Evolutionary conservation across 495 filamentous ascomycete genomes (phyloP), one percentile per base, ranked within the genome.

Genomic region (Aspergillus funiculosus): DNA sequence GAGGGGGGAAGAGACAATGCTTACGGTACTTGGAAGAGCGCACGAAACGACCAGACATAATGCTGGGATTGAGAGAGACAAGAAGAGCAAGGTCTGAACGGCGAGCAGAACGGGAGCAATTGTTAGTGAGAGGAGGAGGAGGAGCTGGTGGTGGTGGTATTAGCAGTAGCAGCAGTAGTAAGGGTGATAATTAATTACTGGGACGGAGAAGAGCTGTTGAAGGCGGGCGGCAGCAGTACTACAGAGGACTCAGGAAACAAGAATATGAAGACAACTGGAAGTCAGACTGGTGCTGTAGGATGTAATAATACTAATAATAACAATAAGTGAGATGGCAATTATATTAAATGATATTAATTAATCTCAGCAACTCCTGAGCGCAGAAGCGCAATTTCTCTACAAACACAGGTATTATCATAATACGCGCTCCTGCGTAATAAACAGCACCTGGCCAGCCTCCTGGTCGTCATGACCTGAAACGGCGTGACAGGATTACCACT

Each of bases 1-100:
- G 31, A 34, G 46, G 37, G 49, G 17, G 30, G 27, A 39, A 26
- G 29, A 27, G 37, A 42, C 6, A 76, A 46, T n/a, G 32, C 91
- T 76, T 74, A 96, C 94, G 89, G 74, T 96, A 98, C 69, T 98
- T 98, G 58, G 91, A 96, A 66, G 89, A 83, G 72, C 92, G 84
- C 67, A 97, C 94, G 71, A 98, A 98, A 66, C 92, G 88, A 63
- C 89, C 89, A 63, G 91, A 82, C 92, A 98, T 98, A 43, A 36
- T 50, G 49, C 42, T 40, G 56, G 37, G 11, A 34, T 27, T 28
- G 17, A 13, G 11, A 43, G 27, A 13, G 22, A 25, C 34, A 50
- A 36, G 28, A 49, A 45, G 24, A 46, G 28, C 30, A 46, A 46
- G n/a, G n/a, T 47, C 40, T 48, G 52, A 49, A 52, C 48, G 39